Evolutionary conservation across 2,329 filamentous ascomycete genomes (phyloP).

Genomic region (Ceratocystis eucalypticola): DNA sequence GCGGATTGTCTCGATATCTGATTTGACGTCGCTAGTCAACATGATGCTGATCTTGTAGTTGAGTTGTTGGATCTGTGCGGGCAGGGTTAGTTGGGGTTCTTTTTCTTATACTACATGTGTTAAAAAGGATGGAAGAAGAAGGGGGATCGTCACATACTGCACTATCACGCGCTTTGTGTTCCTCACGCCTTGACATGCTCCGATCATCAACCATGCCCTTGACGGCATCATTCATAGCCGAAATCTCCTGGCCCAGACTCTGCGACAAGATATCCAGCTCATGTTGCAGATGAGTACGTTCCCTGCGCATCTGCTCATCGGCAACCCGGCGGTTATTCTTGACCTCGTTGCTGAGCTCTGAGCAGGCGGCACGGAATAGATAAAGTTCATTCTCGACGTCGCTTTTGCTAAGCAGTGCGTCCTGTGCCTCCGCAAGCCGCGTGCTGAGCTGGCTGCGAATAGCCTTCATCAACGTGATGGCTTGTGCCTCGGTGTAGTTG

Average conservation of each 20-base stretch:
- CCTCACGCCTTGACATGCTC: conserved; percentile 79
- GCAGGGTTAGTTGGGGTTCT: conserved; percentile 19
- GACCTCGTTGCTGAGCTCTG: conserved; percentile 78
- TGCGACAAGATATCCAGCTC: conserved; percentile 89
- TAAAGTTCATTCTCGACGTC: conserved; percentile 91
- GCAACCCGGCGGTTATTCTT: conserved; percentile 61
- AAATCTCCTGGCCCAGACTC: conserved; percentile 67
- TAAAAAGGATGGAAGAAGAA: not conserved
- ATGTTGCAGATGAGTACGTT: conserved; percentile 76
- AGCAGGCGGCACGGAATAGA: conserved; percentile 85
- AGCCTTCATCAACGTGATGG: conserved; percentile 83
- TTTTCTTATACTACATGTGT: not conserved
- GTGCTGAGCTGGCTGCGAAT: conserved; percentile 62
- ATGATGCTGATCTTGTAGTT: conserved; percentile 92
- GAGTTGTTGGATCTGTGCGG: conserved; percentile 67
- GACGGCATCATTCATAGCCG: conserved; percentile 75
- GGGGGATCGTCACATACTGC: conserved; percentile 39
- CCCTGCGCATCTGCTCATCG: conserved; percentile 68
- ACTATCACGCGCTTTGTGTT: conserved; percentile 73
- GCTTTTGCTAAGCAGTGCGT: conserved; percentile 72
- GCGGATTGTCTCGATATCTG: conserved; percentile 77
- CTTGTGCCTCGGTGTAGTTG: conserved; percentile 60
- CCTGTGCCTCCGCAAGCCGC: conserved; percentile 69
- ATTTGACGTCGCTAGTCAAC: conserved; percentile 80
- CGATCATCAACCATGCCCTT: conserved; percentile 93